A percentile compares a stretch with the other conserved stretches of the same genome.
Evolutionary conservation across 129 eudicot species (phyloP).

Genomic region (Flaveria linearis): DNA sequence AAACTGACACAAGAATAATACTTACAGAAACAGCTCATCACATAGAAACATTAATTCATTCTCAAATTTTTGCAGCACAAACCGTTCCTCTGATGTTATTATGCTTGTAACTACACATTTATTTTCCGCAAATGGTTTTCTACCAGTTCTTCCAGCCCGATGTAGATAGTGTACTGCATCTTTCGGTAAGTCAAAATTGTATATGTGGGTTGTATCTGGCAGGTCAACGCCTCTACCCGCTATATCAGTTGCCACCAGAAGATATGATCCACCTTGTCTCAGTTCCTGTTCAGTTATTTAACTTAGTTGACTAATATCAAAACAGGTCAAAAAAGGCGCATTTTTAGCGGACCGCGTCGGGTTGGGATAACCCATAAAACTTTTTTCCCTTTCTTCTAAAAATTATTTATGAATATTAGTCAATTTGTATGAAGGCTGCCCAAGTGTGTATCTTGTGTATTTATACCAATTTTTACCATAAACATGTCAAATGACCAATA

Average conservation of each 20-base stretch:
- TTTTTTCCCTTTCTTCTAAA: neutral
- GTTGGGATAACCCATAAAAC: neutral
- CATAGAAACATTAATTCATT: slow-evolving; percentile 75
- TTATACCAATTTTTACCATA: neutral
- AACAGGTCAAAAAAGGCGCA: neutral
- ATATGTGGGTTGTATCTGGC: slow-evolving; percentile 92
- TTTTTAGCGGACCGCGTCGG: neutral
- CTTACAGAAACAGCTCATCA: slow-evolving; percentile 53
- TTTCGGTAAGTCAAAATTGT: slow-evolving; percentile 92
- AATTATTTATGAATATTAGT: neutral
- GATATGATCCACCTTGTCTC: slow-evolving; percentile 60
- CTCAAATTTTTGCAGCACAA: slow-evolving; percentile 77
- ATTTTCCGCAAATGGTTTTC: slow-evolving; percentile 77
- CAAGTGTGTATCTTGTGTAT: neutral
- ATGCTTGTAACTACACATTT: slow-evolving; percentile 78
- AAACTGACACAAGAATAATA: slow-evolving; percentile 4
- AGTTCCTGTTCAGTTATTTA: slow-evolving; percentile 53
- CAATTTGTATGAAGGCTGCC: neutral
- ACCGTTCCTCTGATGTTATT: slow-evolving; percentile 72
- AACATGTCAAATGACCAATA: neutral
- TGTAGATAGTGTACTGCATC: slow-evolving; percentile 87
- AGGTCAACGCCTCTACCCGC: slow-evolving; percentile 96
- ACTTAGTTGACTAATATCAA: neutral
- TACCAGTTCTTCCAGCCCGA: slow-evolving; percentile 96
- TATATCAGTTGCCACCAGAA: slow-evolving; percentile 91